A percentile compares a stretch with the other conserved stretches of the same genome.
Conservation (phyloP, 257 asterid genomes). For the Sherardia arvensis region DNA sequence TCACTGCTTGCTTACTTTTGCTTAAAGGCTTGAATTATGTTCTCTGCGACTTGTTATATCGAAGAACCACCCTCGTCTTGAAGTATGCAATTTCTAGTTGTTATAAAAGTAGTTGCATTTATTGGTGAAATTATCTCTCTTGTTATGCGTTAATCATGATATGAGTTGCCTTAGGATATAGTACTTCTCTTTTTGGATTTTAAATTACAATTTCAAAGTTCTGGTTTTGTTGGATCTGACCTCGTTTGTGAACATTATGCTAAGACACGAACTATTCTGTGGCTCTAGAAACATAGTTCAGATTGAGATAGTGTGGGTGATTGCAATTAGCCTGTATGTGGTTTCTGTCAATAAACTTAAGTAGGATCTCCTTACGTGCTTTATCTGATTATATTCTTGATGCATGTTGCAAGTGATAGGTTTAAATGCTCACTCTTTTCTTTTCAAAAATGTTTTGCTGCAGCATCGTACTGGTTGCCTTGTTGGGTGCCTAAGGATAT, state of each 20-base stretch:
- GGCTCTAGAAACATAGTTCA: neutral
- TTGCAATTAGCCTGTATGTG: neutral
- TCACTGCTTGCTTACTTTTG: neutral
- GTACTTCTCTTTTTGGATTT: neutral
- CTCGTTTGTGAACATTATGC: neutral
- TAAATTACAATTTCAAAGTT: neutral
- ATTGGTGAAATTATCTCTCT: neutral
- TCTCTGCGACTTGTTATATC: neutral
- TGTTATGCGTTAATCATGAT: neutral
- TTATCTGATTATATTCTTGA: neutral
- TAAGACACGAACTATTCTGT: neutral
- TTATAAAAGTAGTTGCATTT: neutral
- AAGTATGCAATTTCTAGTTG: neutral
- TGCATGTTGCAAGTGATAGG: neutral
- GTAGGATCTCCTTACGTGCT: neutral
- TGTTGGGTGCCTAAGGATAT: conserved; percentile 39
- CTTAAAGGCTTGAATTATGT: neutral
- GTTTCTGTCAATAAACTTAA: neutral
- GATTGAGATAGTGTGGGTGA: neutral
- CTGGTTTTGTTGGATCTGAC: neutral
- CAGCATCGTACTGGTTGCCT: conserved; percentile 50
- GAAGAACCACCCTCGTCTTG: neutral
- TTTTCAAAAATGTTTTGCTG: neutral
- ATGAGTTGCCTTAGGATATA: neutral
- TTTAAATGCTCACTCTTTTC: neutral